Evolutionary conservation across 768 basidiomycete species (phyloP), one percentile per base, ranked within the genome.

Genomic region (Pulveroboletus sp.): DNA sequence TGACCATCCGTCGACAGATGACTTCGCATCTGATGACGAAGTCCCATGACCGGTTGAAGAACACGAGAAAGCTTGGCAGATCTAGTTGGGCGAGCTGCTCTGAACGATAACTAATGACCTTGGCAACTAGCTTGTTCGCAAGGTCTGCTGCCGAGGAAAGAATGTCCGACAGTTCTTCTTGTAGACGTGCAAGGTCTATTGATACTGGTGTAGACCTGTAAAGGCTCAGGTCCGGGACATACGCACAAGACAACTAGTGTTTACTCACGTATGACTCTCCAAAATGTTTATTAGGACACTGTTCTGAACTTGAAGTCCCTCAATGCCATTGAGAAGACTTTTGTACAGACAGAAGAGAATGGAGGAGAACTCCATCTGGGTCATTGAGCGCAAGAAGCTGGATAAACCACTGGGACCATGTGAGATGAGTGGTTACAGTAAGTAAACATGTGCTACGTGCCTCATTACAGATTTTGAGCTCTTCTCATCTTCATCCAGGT

Each of bases 21-120:
- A 84, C 80, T 65, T 99, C 95, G 61, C 89, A 92, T 56, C 76
- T 77, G 24, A 96, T 78, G 8, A 98, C 92, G 58, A 98, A 98
- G 24, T 76, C 69, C 95, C 95, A 97, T 2, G 88, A 84, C 57
- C 81, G 77, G 47, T 86, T 84, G 74, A 94, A 95, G 50, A 97
- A 75, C 10, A 74, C 76, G 31, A 90, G 72, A 70, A 98, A 98
- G 39, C 84, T 81, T 4, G 76, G 70, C 31, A 97, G 69, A 21
- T 81, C 74, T 21, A 98, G 76, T 11, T 76, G 70, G 0, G 87
- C 76, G 65, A 95, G 90, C 55, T 86, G 83, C 54, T 95, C 91
- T 13, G 84, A 76, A 27, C 95, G 82, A 7, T 82, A 72, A 37
- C 79, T 73, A 36, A 97, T 70, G n/a, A 93, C 75, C 64, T 86